These are phyloP conservation scores for Prunus fruticosa DNA, from an alignment of 306 rosid species.

Conservation along the genomic window DNA sequence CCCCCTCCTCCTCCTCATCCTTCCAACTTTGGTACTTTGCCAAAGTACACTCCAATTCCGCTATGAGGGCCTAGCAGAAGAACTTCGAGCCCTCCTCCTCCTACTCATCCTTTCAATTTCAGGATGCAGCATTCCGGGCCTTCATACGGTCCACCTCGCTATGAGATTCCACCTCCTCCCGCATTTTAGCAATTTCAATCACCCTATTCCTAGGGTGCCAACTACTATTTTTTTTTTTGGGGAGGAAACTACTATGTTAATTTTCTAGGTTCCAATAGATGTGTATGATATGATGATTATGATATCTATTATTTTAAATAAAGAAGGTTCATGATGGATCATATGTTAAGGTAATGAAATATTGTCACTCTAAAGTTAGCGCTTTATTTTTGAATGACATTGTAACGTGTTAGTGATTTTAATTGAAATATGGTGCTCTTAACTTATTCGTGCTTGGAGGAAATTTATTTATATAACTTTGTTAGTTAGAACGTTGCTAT, in stretches of 20 bases:
- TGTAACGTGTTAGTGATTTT: background rate
- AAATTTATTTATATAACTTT: too few species aligned
- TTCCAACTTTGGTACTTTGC: background rate
- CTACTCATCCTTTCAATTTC: background rate
- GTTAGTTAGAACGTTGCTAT: background rate
- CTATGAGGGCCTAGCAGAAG: background rate
- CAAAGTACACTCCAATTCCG: background rate
- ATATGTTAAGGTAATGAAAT: too few species aligned
- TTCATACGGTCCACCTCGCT: background rate
- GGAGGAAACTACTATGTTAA: too few species aligned
- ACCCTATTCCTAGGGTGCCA: too few species aligned
- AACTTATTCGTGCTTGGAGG: background rate
- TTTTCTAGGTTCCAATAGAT: too few species aligned
- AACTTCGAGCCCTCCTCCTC: background rate
- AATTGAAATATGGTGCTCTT: background rate
- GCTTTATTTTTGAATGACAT: too few species aligned
- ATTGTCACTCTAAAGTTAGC: too few species aligned
- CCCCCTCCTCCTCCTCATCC: background rate
- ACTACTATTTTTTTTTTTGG: too few species aligned
- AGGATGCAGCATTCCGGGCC: background rate
- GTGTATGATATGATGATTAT: too few species aligned
- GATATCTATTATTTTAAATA: too few species aligned
- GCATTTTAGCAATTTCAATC: too few species aligned
- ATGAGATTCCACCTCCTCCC: background rate
- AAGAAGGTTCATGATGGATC: too few species aligned